phyloP scores from a whole-genome alignment of 805 yeast genomes.

The Kuraishia hungarica region DNA sequence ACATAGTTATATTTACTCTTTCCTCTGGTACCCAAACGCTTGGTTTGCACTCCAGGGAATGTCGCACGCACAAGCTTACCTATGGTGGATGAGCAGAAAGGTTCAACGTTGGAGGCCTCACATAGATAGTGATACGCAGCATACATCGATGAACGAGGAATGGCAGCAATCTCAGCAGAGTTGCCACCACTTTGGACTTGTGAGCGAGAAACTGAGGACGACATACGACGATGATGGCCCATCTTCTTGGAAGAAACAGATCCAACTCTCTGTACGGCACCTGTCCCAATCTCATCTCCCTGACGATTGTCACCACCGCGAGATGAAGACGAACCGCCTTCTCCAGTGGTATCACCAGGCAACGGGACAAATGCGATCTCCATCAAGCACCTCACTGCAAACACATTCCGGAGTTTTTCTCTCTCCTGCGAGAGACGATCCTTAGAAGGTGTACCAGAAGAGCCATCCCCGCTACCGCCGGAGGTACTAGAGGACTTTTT shows the following conservation, averaged over 20 bases:
- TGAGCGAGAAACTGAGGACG: not conserved
- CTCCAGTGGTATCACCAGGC: not conserved
- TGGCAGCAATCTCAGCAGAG: slow-evolving; percentile 1
- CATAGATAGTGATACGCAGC: slow-evolving; percentile 14
- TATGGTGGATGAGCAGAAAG: slow-evolving; percentile 65
- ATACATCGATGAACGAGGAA: slow-evolving; percentile 13
- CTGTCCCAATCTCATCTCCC: not conserved
- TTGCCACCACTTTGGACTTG: not conserved
- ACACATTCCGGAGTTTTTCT: slow-evolving; percentile 14
- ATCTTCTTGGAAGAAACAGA: not conserved
- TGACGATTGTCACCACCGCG: not conserved
- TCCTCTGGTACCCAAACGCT: slow-evolving; percentile 73
- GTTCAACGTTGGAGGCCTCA: slow-evolving; percentile 22
- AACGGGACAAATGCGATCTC: slow-evolving; percentile 12
- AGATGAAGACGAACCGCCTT: not conserved
- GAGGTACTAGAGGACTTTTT: slow-evolving; percentile 5
- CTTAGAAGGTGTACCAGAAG: not conserved
- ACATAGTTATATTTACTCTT: slow-evolving; percentile 78
- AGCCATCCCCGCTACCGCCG: not conserved
- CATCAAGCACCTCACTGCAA: slow-evolving; percentile 16
- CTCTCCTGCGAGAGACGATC: slow-evolving; percentile 6
- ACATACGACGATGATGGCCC: not conserved
- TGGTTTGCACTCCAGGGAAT: slow-evolving; percentile 58
- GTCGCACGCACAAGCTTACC: slow-evolving; percentile 62
- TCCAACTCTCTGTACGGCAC: not conserved